Conservation (phyloP, 768 basidiomycete species). For the Boletus vermiculosoides region DNA sequence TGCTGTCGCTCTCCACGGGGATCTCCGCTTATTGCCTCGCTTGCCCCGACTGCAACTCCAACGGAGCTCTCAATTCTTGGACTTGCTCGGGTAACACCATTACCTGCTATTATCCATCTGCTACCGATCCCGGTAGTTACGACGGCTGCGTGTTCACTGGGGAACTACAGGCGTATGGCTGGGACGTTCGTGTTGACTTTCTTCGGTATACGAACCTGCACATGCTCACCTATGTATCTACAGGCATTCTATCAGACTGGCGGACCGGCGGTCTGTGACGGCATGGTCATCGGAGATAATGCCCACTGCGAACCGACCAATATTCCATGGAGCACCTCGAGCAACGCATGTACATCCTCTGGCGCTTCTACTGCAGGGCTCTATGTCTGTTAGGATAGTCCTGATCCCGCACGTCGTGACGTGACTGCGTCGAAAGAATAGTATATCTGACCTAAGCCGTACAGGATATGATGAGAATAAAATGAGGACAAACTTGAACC, state of each 20-base stretch:
- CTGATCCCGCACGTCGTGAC: too few species aligned
- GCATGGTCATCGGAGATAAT: not conserved
- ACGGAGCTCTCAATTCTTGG: constrained; percentile 8
- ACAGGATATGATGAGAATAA: too few species aligned
- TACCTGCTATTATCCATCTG: constrained; percentile 7
- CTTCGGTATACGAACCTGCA: not conserved
- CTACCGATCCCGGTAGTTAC: not conserved
- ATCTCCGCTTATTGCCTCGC: not conserved
- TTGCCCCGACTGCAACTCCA: constrained; percentile 1
- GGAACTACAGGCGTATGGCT: not conserved
- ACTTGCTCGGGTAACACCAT: constrained; percentile 1
- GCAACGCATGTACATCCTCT: not conserved
- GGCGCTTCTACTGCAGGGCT: not conserved
- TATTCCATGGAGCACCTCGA: not conserved
- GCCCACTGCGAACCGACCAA: not conserved
- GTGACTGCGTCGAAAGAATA: too few species aligned
- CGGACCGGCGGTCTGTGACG: not conserved
- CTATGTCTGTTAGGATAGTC: too few species aligned
- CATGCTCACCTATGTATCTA: not conserved
- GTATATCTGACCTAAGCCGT: too few species aligned
- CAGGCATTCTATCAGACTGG: not conserved
- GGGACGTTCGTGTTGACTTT: not conserved
- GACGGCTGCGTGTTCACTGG: constrained; percentile 2
- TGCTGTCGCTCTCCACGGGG: not conserved
- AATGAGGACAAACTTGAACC: too few species aligned